Conservation (phyloP, 441 rosid genomes). For the Melastoma candidum region DNA sequence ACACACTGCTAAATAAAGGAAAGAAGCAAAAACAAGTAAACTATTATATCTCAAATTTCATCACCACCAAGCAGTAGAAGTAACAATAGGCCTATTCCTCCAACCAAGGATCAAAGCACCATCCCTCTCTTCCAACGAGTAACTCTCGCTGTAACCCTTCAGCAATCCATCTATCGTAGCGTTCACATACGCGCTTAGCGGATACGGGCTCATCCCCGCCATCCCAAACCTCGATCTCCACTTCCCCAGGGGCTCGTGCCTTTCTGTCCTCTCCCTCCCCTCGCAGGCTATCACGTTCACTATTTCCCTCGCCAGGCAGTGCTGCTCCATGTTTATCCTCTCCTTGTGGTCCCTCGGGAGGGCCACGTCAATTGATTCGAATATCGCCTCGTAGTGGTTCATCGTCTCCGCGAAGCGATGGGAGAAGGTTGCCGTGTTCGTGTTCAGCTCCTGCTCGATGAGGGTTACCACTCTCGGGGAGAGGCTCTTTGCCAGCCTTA, state of each 20-base stretch:
- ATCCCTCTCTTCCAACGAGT: conserved; percentile 69
- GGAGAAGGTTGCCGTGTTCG: conserved; percentile 70
- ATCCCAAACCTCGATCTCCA: conserved; percentile 74
- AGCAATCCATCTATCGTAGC: conserved; percentile 59
- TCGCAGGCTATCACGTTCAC: conserved; percentile 92
- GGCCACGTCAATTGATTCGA: conserved; percentile 67
- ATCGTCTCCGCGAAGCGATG: conserved; percentile 61
- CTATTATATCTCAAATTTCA: background rate
- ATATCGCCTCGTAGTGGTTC: conserved; percentile 58
- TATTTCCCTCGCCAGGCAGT: conserved; percentile 85
- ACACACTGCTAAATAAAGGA: too few relatives aligned
- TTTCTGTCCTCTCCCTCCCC: conserved; percentile 83
- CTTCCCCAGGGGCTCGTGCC: conserved; percentile 75
- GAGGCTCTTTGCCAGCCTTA: conserved; percentile 65
- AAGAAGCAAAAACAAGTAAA: too few relatives aligned
- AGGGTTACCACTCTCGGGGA: conserved; percentile 80
- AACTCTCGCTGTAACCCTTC: conserved; percentile 48
- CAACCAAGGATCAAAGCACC: conserved; percentile 81
- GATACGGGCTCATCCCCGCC: conserved; percentile 79
- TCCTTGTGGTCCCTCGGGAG: conserved; percentile 79
- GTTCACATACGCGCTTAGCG: conserved; percentile 61
- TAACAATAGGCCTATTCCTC: conserved; percentile 57
- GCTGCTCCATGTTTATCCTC: conserved; percentile 83
- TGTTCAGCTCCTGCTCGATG: conserved; percentile 85
- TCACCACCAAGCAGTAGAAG: conserved; percentile 88